Evolutionary conservation across 129 eudicot genomes (phyloP), one percentile per base, ranked within the genome.

Genomic region (Chrysanthemum seticuspe): DNA sequence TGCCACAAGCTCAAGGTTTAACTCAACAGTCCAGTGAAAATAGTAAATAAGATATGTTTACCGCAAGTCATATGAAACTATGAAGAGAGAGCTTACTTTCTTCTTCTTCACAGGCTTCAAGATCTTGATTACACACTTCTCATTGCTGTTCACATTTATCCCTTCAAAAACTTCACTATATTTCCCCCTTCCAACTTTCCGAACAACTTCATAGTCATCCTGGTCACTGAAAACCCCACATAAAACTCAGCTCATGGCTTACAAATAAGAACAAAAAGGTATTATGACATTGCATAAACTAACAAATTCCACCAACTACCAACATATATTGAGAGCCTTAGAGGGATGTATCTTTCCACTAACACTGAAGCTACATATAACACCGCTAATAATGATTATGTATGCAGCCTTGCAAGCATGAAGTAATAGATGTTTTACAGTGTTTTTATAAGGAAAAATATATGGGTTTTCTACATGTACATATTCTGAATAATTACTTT

Each of bases 161-260:
- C 99, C 99, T 84, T 95, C 97, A 77, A 95, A 95, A 45, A 95
- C 99, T 81, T 95, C 99, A 80, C 99, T 95, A 70, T 95, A 95
- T 71, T 95, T 95, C 48, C 99, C 99, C 78, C 97, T 91, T 76
- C 99, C 99, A 76, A 95, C 96, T 84, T 95, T 95, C 27, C 97
- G 88, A 63, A 95, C 99, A 70, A 95, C 99, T 82, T 95, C 97
- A 51, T 95, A 95, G 75, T 95, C 99, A 83, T 95, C 99, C 70
- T 95, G 99, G 65, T 95, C 99, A 68, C 99, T 95, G 88, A 59
- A 76, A 71, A 50, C 29, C 34, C 29, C 19, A 55, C 57, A 69
- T 44, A 80, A 61, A 73, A 18, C 47, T 74, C 52, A 80, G 65
- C 48, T 10, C 45, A 40, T 15, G 62, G 51, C 67, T 66, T 45